phyloP scores from a whole-genome alignment of 495 filamentous ascomycete species.

The Trichoderma orchidacearum region DNA sequence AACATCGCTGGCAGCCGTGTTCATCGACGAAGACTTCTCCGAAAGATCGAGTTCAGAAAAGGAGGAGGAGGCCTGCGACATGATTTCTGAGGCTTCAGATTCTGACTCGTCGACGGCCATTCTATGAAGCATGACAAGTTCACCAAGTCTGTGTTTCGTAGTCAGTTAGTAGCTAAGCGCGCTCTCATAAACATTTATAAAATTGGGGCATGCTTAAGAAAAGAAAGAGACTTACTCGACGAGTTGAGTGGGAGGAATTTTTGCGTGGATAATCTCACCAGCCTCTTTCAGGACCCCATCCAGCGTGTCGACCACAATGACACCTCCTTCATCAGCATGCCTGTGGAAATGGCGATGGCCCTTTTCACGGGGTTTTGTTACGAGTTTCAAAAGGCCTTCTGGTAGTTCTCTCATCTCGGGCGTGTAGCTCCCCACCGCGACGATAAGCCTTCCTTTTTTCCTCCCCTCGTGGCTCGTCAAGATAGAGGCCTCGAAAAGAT shows the following conservation, averaged over 20 bases:
- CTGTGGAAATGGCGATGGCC: slow-evolving; percentile 50
- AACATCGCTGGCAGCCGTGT: slow-evolving; percentile 13
- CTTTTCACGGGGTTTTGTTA: slow-evolving; percentile 37
- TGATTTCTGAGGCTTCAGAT: slow-evolving; percentile 5
- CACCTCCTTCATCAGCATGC: slow-evolving; percentile 57
- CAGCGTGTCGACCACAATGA: slow-evolving; percentile 71
- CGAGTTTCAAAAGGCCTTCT: slow-evolving; percentile 56
- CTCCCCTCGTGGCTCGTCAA: slow-evolving; percentile 57
- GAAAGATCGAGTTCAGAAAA: slow-evolving; percentile 12
- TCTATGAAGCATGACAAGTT: slow-evolving; percentile 52
- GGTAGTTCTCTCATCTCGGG: slow-evolving; percentile 78
- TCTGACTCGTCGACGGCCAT: slow-evolving; percentile 13
- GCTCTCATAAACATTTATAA: background rate
- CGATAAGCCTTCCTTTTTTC: slow-evolving; percentile 62
- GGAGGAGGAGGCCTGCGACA: slow-evolving; percentile 5
- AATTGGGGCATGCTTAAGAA: background rate
- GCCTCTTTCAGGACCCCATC: slow-evolving; percentile 72
- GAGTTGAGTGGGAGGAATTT: slow-evolving; percentile 53
- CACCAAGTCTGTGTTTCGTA: slow-evolving; percentile 39
- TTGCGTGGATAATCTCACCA: slow-evolving; percentile 77
- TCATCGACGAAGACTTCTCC: slow-evolving; percentile 12
- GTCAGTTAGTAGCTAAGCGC: background rate
- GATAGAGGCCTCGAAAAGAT: slow-evolving; percentile 34
- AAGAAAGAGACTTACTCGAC: slow-evolving; percentile 43
- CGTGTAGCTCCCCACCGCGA: slow-evolving; percentile 75